phyloP scores from a whole-genome alignment of 768 basidiomycete genomes.

The Neoboletus subvelutipes region DNA sequence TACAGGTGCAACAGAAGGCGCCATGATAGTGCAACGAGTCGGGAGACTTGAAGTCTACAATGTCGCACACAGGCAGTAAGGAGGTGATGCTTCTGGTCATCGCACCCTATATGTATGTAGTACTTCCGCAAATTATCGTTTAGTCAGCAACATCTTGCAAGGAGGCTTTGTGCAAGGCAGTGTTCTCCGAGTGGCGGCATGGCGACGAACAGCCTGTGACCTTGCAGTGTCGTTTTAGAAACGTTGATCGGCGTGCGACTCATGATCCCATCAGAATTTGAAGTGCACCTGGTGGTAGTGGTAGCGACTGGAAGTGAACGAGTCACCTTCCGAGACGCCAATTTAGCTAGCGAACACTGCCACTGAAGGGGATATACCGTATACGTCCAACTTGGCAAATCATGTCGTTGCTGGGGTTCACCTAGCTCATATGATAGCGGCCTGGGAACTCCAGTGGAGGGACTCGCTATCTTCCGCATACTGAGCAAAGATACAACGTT shows the following conservation, averaged over 20 bases:
- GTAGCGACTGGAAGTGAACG: too few species aligned
- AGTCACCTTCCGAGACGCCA: too few species aligned
- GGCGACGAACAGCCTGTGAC: not conserved
- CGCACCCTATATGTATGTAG: not conserved
- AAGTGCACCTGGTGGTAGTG: too few species aligned
- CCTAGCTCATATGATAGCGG: not conserved
- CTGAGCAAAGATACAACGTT: not conserved
- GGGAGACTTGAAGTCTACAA: not conserved
- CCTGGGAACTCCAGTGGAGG: not conserved
- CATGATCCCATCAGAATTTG: not conserved
- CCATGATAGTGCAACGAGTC: slow-evolving; percentile 4
- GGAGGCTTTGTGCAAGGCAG: too few species aligned
- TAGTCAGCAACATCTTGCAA: not conserved
- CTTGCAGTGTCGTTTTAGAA: not conserved
- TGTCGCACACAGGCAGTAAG: not conserved
- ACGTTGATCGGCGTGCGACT: not conserved
- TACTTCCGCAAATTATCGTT: not conserved
- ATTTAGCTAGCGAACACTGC: not conserved
- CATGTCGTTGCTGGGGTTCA: not conserved
- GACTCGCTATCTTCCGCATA: not conserved
- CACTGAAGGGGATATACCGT: too few species aligned
- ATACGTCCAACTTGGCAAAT: too few species aligned
- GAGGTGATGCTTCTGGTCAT: not conserved
- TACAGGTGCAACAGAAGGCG: slow-evolving; percentile 12
- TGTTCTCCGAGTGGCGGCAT: not conserved